phyloP scores from a whole-genome alignment of 768 basidiomycete genomes.

The Polyporus arcularius region DNA sequence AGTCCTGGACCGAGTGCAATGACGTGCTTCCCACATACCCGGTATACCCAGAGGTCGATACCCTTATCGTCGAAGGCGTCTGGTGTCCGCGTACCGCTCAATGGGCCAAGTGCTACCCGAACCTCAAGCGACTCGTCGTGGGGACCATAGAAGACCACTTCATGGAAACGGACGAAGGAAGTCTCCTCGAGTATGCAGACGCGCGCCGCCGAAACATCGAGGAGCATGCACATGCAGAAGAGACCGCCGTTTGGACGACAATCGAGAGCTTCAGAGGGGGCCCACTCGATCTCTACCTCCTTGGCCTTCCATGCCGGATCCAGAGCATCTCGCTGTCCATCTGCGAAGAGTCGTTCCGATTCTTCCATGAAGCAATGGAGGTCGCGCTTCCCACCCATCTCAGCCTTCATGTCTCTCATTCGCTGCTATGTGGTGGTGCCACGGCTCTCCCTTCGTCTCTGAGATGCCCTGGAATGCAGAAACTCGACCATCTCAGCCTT shows the following conservation, averaged over 20 bases:
- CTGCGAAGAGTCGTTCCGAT: background rate
- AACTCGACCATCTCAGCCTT: too few species aligned
- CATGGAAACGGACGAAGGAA: background rate
- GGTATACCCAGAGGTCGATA: background rate
- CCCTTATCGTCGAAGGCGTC: background rate
- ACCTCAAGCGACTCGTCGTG: background rate
- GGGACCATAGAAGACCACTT: background rate
- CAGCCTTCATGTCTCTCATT: background rate
- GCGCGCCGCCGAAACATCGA: background rate
- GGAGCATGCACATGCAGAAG: too few species aligned
- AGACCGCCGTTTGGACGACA: background rate
- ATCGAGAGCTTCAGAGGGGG: background rate
- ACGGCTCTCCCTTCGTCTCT: too few species aligned
- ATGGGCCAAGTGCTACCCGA: background rate
- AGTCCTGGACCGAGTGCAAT: background rate
- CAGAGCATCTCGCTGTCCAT: background rate
- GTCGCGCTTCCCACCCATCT: background rate
- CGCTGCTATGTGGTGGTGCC: too few species aligned
- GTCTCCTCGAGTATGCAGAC: background rate
- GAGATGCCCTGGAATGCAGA: too few species aligned
- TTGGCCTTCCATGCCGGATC: background rate
- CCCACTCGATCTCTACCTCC: background rate
- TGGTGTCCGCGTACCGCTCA: background rate
- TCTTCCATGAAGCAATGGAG: background rate
- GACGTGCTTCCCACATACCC: background rate